Conservation (phyloP, 768 basidiomycete genomes). For the Termitomyces sp. region DNA sequence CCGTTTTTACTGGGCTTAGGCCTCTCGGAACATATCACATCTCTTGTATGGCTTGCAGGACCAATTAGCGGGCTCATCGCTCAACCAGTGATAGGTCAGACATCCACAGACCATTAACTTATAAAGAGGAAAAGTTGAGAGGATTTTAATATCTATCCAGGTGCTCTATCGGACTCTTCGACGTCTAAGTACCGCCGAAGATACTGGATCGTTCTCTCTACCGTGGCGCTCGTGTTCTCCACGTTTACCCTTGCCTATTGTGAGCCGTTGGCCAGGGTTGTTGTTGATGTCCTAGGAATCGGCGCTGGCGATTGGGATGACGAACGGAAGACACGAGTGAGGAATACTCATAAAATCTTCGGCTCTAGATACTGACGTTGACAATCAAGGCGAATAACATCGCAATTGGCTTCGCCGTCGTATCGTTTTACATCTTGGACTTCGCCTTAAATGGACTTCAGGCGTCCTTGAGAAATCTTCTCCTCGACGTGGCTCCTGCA, state of each 20-base stretch:
- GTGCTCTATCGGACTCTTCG: slow-evolving; percentile 94
- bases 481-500: slow-evolving; percentile 86
- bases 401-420: slow-evolving; percentile 81
- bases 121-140: slow-evolving; percentile 16
- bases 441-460: slow-evolving; percentile 97
- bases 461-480: slow-evolving; percentile 88
- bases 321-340: slow-evolving; percentile 53
- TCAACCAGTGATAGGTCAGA: slow-evolving; percentile 92
- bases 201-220: slow-evolving; percentile 91
- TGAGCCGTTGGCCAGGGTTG: slow-evolving; percentile 57
- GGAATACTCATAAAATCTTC: slow-evolving; percentile 15
- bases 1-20: slow-evolving; percentile 74
- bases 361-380: neutral
- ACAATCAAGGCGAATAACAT: slow-evolving; percentile 51
- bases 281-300: slow-evolving; percentile 73
- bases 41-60: slow-evolving; percentile 92
- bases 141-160: slow-evolving; percentile 39
- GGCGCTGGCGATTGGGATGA: slow-evolving; percentile 90
- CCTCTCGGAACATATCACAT: slow-evolving; percentile 84
- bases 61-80: slow-evolving; percentile 94
- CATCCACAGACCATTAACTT: slow-evolving; percentile 9
- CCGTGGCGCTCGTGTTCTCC: slow-evolving; percentile 70
- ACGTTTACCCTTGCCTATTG: slow-evolving; percentile 85
- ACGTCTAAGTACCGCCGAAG: slow-evolving; percentile 85
- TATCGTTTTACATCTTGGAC: slow-evolving; percentile 90